A percentile compares a stretch with the other conserved stretches of the same genome.
Evolutionary conservation across 2,329 filamentous ascomycete genomes (phyloP).

Genomic region (Acrocalymma vagum): DNA sequence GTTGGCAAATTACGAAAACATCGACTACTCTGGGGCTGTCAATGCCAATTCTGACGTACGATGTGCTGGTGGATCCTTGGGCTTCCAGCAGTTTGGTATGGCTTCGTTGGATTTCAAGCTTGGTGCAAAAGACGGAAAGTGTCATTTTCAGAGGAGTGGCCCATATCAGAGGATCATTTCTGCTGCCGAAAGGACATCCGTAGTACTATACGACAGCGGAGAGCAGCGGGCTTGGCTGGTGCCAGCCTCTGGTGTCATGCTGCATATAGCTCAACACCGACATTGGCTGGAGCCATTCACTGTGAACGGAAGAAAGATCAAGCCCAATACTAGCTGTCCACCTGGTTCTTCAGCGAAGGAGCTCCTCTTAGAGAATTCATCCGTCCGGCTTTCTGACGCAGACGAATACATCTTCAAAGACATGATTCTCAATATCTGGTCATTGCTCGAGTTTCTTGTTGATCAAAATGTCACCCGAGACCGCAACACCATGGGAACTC

Average conservation of each 20-base stretch:
- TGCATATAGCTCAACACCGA: slow-evolving; percentile 25
- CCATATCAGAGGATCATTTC: slow-evolving; percentile 19
- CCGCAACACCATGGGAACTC: slow-evolving; percentile 5
- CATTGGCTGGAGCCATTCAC: slow-evolving; percentile 18
- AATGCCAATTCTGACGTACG: slow-evolving; percentile 6
- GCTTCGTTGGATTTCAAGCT: slow-evolving; percentile 18
- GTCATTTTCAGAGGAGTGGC: slow-evolving; percentile 19
- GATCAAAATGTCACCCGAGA: slow-evolving; percentile 16
- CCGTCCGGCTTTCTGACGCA: slow-evolving; percentile 8
- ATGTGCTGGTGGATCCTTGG: slow-evolving; percentile 16
- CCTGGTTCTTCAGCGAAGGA: slow-evolving; percentile 10
- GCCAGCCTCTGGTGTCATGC: slow-evolving; percentile 20
- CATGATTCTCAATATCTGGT: slow-evolving; percentile 19
- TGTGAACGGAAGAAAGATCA: slow-evolving; percentile 9
- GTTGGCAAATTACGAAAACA: slow-evolving; percentile 20
- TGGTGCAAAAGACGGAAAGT: slow-evolving; percentile 21
- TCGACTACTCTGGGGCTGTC: slow-evolving; percentile 21
- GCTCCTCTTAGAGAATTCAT: slow-evolving; percentile 7
- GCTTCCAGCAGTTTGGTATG: slow-evolving; percentile 22
- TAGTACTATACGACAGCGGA: slow-evolving; percentile 20
- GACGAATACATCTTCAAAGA: slow-evolving; percentile 21
- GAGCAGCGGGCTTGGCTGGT: slow-evolving; percentile 24
- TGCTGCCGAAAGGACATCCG: slow-evolving; percentile 15
- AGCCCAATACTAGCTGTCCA: slow-evolving; percentile 5
- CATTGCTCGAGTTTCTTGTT: slow-evolving; percentile 22